Evolutionary conservation across 257 asterid species (phyloP).

Genomic region (Nicotiana obtusifolia): DNA sequence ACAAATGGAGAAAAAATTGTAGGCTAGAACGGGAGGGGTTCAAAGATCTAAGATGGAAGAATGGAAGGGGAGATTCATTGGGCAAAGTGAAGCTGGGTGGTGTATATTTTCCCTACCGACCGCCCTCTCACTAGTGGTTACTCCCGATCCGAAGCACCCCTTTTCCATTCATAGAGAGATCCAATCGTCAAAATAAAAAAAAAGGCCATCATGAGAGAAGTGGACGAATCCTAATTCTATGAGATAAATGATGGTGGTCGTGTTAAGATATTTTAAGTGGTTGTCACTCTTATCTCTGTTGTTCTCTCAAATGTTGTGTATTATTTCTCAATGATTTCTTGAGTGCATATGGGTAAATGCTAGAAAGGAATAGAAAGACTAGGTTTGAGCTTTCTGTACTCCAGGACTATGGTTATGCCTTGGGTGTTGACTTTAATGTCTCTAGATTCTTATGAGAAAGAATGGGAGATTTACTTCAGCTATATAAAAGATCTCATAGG

Average conservation of each 20-base stretch:
- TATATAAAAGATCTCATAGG: not conserved
- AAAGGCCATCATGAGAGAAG: no score
- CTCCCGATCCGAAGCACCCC: no score
- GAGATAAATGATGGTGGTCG: not conserved
- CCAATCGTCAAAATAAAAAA: no score
- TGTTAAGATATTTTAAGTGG: not conserved
- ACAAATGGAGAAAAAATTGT: not conserved
- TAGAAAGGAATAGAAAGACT: not conserved
- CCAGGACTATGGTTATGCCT: not conserved
- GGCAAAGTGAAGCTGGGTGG: not conserved
- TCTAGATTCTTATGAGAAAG: not conserved
- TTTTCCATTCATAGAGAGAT: no score
- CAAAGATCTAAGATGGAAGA: not conserved
- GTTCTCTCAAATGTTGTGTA: not conserved
- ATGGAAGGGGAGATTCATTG: not conserved
- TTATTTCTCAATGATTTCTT: not conserved
- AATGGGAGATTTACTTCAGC: not conserved
- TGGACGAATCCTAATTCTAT: not conserved
- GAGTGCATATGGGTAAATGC: not conserved
- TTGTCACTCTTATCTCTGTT: not conserved
- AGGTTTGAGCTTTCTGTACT: not conserved
- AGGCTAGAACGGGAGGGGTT: not conserved
- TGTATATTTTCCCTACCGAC: not conserved
- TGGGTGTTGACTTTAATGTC: not conserved
- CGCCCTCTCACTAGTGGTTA: no score